Evolutionary conservation across 2,329 filamentous ascomycete genomes (phyloP), one percentile per base, ranked within the genome.

Genomic region (Westerdykella aurantiaca): DNA sequence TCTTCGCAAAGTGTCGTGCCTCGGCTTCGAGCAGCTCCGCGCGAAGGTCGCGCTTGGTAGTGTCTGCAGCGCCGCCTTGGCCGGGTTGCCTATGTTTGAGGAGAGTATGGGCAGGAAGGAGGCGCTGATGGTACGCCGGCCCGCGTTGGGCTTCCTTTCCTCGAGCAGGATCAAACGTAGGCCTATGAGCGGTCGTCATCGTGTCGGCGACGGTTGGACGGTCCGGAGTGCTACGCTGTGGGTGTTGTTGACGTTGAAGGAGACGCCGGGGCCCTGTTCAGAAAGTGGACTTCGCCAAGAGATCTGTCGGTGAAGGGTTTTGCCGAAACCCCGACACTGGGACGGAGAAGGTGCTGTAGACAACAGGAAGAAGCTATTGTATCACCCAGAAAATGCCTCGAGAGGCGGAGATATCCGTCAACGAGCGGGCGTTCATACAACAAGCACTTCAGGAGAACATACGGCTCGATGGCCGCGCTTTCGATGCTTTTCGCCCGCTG

Each of bases 111-210:
- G 93, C 93, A 29, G 93, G 91, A 12, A 96, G 83, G 13, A 97
- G 85, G 58, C 93, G 86, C 70, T 97, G 91, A 67, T 98, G 93
- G 74, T 96, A 97, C 57, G 89, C 91, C 39, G 88, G 87, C 38
- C 93, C 93, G 60, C 89, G 85, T 47, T 89, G 85, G 60, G 90
- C 88, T 71, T 98, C 93, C 76, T 96, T 96, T 66, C 93, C 93
- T 65, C 85, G 82, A 79, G 90, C 87, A 53, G 93, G 93, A 68
- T 98, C 93, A 65, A 98, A 98, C 0, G 93, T 98, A 44, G 93
- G 93, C 72, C 93, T 86, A 66, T 83, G 81, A 45, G 81, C 81
- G 70, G 69, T 72, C 31, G 66, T 69, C 73, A 76, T 76, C 12
- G 50, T 70, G 45, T 11, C 2, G 9, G 14, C 6, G 6, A 39